Percentiles rank a stretch among this genome's conserved stretches.
Evolutionary conservation across 345 rosid genomes (phyloP).

Genomic region (Eucalyptus erythrocorys): DNA sequence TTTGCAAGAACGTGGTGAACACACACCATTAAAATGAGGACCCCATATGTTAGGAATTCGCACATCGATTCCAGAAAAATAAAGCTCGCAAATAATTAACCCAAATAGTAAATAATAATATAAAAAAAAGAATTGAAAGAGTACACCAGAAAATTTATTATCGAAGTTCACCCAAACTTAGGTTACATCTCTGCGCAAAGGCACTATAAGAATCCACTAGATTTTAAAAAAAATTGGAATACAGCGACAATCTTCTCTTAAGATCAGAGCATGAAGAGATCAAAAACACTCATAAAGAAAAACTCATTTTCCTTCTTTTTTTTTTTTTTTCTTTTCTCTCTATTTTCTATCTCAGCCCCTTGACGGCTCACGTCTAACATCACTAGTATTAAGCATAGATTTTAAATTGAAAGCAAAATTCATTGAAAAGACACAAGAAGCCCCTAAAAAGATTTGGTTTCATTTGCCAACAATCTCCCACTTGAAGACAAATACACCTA

Average conservation of each 20-base stretch:
- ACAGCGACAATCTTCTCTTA: fast-evolving
- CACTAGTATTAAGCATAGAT: background rate
- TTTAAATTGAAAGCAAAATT: background rate
- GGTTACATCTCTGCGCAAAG: fast-evolving
- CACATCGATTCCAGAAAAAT: background rate
- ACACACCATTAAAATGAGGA: slow-evolving; percentile 70
- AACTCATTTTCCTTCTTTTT: background rate
- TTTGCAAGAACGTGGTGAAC: background rate
- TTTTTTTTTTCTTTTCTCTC: background rate
- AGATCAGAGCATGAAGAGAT: background rate
- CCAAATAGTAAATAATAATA: fast-evolving
- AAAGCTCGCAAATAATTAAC: background rate
- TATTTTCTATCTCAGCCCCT: background rate
- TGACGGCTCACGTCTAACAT: background rate
- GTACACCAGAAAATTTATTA: background rate
- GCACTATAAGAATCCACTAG: fast-evolving
- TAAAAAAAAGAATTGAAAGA: background rate
- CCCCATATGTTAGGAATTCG: slow-evolving; percentile 30
- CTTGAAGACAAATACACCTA: background rate
- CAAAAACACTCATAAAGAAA: background rate
- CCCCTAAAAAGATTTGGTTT: background rate
- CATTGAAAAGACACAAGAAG: background rate
- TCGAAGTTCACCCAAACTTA: background rate
- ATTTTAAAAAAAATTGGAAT: fast-evolving
- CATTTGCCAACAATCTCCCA: background rate